Percentiles rank a stretch among this genome's conserved stretches.
Evolutionary conservation across 2,329 filamentous ascomycete species (phyloP).

Genomic region (Colletotrichum sansevieriae): DNA sequence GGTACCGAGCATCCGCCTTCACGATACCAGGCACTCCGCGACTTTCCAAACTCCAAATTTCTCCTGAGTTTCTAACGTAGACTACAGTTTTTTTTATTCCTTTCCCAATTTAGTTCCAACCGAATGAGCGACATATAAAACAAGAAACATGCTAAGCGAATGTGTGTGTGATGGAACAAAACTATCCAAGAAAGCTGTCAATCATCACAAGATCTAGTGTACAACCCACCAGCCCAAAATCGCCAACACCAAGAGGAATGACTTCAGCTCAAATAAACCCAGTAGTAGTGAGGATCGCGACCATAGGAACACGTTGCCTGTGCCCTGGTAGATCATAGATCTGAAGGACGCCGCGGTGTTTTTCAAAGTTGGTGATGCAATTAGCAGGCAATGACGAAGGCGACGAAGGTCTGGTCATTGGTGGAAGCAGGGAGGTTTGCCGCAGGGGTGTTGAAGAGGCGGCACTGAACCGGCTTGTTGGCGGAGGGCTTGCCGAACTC

Average conservation of each 20-base stretch:
- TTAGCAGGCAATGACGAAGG: conserved; percentile 30
- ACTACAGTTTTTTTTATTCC: conserved; percentile 5
- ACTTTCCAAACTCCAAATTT: background rate
- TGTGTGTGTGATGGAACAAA: background rate
- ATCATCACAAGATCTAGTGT: conserved; percentile 14
- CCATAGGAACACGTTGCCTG: no score
- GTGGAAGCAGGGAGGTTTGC: no score
- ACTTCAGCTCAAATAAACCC: background rate
- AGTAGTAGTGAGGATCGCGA: background rate
- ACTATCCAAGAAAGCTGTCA: conserved; percentile 23
- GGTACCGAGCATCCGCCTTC: no score
- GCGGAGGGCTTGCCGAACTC: conserved; percentile 46
- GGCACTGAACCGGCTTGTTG: conserved; percentile 30
- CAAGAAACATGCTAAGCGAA: background rate
- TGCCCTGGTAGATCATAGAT: no score
- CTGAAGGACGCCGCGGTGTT: no score
- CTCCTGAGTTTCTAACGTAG: background rate
- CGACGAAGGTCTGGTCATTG: background rate
- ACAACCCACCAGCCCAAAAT: background rate
- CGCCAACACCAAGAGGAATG: no score
- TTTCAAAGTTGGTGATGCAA: background rate
- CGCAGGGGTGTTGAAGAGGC: conserved; percentile 27
- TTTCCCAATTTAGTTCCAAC: background rate
- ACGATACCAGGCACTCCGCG: no score
- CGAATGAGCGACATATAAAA: conserved; percentile 3